Evolutionary conservation across 2,329 filamentous ascomycete species (phyloP).

Genomic region (Ophiostoma sp.): DNA sequence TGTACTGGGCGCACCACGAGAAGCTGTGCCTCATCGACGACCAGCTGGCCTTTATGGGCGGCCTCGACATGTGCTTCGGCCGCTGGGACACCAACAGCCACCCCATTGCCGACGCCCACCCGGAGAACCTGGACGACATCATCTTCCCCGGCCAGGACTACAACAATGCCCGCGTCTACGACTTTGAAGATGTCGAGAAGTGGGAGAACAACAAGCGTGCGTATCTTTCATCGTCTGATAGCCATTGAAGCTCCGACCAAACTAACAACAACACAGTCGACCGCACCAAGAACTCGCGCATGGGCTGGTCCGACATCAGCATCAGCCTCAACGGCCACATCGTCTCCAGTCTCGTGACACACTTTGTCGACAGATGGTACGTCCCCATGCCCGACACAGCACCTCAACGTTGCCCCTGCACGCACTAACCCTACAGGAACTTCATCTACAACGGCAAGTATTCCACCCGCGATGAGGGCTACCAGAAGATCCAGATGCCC

Average conservation of each 20-base stretch:
- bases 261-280: constrained; percentile 49
- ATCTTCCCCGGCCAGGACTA: constrained; percentile 88
- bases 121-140: constrained; percentile 66
- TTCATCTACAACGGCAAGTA: constrained; percentile 86
- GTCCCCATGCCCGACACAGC: constrained; percentile 18
- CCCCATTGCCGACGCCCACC: constrained; percentile 77
- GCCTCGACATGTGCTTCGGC: constrained; percentile 80
- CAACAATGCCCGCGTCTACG: constrained; percentile 81
- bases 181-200: constrained; percentile 70
- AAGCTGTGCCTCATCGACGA: constrained; percentile 81
- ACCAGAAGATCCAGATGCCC: constrained; percentile 39
- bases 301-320: constrained; percentile 89
- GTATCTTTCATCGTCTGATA: constrained; percentile 23
- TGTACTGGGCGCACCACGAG: constrained; percentile 93
- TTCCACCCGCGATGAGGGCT: constrained; percentile 44
- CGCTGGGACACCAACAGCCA: constrained; percentile 86
- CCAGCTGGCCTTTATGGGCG: constrained; percentile 82
- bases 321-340: constrained; percentile 70
- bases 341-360: constrained; percentile 66
- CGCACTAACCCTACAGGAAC: constrained; percentile 49
- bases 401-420: neutral
- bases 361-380: constrained; percentile 78
- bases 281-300: constrained; percentile 69
- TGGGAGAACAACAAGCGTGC: constrained; percentile 76
- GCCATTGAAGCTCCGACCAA: neutral